Conservation (phyloP, 441 rosid genomes). For the Kokia cookei region DNA sequence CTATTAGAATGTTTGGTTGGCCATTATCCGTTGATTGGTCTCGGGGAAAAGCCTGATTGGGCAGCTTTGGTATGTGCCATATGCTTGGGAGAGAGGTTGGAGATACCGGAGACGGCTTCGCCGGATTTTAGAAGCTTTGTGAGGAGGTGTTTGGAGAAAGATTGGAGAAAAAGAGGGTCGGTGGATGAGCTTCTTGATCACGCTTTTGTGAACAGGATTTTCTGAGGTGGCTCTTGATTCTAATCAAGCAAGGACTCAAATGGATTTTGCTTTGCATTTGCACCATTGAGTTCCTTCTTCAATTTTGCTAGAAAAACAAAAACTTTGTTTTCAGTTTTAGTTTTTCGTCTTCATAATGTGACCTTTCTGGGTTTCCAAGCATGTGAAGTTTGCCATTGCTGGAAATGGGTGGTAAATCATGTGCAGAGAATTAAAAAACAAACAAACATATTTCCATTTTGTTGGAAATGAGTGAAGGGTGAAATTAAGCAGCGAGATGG, state of each 20-base stretch:
- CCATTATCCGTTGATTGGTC: conserved; percentile 37
- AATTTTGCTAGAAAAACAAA: background rate
- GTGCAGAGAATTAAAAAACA: too few relatives aligned
- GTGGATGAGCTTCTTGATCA: conserved; percentile 49
- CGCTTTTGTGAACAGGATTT: conserved; percentile 31
- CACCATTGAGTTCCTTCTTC: background rate
- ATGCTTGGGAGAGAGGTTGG: conserved; percentile 38
- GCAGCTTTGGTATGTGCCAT: conserved; percentile 46
- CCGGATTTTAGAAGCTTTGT: conserved; percentile 37
- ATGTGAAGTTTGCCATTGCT: too few relatives aligned
- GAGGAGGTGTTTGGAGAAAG: conserved; percentile 48
- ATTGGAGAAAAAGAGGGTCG: conserved; percentile 51
- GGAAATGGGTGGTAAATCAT: too few relatives aligned
- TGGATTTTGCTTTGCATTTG: background rate
- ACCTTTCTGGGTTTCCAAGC: background rate
- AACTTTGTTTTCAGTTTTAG: background rate
- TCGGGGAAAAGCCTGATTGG: conserved; percentile 60
- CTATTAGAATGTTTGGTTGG: conserved; percentile 41
- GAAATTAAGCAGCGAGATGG: background rate
- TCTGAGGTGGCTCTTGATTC: background rate
- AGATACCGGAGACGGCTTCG: conserved; percentile 41
- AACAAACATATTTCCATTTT: too few relatives aligned
- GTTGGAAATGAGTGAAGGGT: too few relatives aligned
- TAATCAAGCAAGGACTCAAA: background rate
- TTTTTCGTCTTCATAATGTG: background rate